Evolutionary conservation across 1,139 yeast genomes (phyloP).

Genomic region (Blastobotrys ciferrii): DNA sequence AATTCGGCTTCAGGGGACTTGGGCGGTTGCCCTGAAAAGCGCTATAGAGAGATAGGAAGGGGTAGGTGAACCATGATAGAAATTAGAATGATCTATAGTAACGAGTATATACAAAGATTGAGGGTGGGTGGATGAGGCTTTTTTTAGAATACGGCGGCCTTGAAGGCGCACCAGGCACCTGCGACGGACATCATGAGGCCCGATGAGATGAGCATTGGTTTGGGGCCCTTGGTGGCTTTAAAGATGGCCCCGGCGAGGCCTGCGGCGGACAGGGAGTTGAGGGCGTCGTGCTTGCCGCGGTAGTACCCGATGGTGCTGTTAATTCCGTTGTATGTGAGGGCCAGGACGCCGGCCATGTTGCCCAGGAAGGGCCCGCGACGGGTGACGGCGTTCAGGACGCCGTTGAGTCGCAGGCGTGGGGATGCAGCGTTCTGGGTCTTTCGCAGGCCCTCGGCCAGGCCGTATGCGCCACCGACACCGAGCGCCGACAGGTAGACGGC

Average conservation of each 20-base stretch:
- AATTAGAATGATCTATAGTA: neutral
- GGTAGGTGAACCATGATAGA: neutral
- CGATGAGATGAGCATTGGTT: slow-evolving; percentile 85
- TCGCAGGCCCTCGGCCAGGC: slow-evolving; percentile 79
- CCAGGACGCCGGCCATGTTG: slow-evolving; percentile 91
- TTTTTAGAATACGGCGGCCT: slow-evolving; percentile 42
- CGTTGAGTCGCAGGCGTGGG: slow-evolving; percentile 76
- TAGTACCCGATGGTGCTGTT: slow-evolving; percentile 72
- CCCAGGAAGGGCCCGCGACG: slow-evolving; percentile 95
- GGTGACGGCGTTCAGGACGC: slow-evolving; percentile 86
- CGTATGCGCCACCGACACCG: slow-evolving; percentile 85
- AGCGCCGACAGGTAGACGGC: slow-evolving; percentile 81
- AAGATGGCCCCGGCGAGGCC: slow-evolving; percentile 90
- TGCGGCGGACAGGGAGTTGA: slow-evolving; percentile 84
- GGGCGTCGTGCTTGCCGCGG: slow-evolving; percentile 86
- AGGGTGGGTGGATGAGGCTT: neutral
- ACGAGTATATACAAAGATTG: slow-evolving; percentile 3
- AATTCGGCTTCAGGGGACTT: too few relatives aligned
- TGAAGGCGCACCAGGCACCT: slow-evolving; percentile 87
- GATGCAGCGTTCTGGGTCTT: slow-evolving; percentile 74
- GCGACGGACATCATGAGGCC: slow-evolving; percentile 87
- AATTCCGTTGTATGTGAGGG: slow-evolving; percentile 79
- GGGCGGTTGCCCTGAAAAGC: too few relatives aligned
- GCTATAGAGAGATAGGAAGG: too few relatives aligned
- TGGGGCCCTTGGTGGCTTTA: slow-evolving; percentile 79